A percentile compares a stretch with the other conserved stretches of the same genome.
These are phyloP conservation scores for Claviceps pazoutovae DNA, from an alignment of 2,329 filamentous ascomycete species.

Conservation along the genomic window DNA sequence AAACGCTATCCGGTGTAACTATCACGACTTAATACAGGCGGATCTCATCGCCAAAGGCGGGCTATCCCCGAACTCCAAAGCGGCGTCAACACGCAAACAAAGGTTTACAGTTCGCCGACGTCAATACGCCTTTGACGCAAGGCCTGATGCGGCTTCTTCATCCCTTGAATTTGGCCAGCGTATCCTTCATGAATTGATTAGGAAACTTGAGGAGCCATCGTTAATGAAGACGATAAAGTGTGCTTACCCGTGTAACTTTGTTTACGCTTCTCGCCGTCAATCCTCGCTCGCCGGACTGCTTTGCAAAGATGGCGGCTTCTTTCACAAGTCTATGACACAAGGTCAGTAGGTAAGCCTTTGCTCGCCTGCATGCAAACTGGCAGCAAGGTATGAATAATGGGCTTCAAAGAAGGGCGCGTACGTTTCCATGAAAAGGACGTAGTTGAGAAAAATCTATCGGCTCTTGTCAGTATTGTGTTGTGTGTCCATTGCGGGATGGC, in stretches of 20 bases:
- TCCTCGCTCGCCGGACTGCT: constrained; percentile 56
- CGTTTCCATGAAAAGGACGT: constrained; percentile 66
- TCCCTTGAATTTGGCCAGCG: constrained; percentile 55
- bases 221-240: constrained; percentile 13
- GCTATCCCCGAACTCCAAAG: no score
- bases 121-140: no score
- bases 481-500: constrained; percentile 8
- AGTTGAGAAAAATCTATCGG: constrained; percentile 68
- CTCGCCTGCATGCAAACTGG: not conserved
- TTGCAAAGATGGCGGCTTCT: constrained; percentile 64
- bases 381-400: not conserved
- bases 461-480: constrained; percentile 12
- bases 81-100: no score
- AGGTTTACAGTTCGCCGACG: no score
- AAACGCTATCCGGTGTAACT: no score
- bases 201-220: not conserved
- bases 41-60: no score
- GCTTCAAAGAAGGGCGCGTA: constrained; percentile 15
- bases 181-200: constrained; percentile 32
- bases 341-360: not conserved
- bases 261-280: constrained; percentile 64
- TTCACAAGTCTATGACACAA: constrained; percentile 51
- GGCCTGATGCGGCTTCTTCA: constrained; percentile 20
- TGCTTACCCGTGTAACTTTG: constrained; percentile 57
- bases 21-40: no score